A percentile compares a stretch with the other conserved stretches of the same genome.
Evolutionary conservation across 108 stramenopile species (phyloP).

Genomic region (Asterionellopsis glacialis): DNA sequence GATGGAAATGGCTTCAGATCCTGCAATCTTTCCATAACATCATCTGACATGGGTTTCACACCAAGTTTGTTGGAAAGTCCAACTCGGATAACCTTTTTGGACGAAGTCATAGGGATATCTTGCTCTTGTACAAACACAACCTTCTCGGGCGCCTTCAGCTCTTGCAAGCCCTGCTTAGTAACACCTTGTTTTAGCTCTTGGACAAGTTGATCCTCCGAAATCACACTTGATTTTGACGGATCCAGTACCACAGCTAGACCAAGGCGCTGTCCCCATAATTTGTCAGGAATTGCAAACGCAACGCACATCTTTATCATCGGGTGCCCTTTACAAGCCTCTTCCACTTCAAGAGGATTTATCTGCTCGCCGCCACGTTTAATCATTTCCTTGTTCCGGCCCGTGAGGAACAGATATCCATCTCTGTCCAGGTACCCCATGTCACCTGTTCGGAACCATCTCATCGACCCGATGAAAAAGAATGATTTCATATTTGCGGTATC

Average conservation of each 20-base stretch:
- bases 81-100: constrained; percentile 6
- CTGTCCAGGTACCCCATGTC: constrained; percentile 42
- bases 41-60: not conserved
- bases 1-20: not conserved
- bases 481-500: constrained; percentile 21
- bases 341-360: constrained; percentile 44
- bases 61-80: constrained; percentile 4
- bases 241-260: constrained; percentile 10
- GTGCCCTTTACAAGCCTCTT: constrained; percentile 29
- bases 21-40: not conserved
- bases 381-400: constrained; percentile 52
- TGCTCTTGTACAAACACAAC: constrained; percentile 3
- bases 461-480: constrained; percentile 6
- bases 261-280: constrained; percentile 7
- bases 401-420: constrained; percentile 44
- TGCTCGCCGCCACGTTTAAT: constrained; percentile 62
- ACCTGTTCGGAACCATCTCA: constrained; percentile 26
- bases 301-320: constrained; percentile 2
- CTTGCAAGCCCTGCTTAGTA: not conserved
- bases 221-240: not conserved
- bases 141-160: constrained; percentile 4
- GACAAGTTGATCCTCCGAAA: not conserved
- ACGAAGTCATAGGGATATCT: constrained; percentile 9
- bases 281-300: not conserved
- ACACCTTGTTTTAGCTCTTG: constrained; percentile 1